phyloP scores from a whole-genome alignment of 139 green algal species.

The Picochlorum sp. region DNA sequence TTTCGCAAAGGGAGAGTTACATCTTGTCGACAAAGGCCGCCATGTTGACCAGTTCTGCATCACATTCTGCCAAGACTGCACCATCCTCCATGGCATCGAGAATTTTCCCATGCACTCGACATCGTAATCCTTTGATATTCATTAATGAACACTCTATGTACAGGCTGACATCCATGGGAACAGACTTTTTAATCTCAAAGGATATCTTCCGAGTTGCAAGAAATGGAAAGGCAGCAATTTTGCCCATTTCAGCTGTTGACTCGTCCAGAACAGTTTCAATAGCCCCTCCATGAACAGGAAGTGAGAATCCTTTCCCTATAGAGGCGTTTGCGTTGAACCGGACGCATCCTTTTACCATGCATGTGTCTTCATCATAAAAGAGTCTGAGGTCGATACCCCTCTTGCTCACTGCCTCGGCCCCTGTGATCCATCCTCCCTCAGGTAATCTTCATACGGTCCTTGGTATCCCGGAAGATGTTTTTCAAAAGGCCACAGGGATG shows the following conservation, averaged over 20 bases:
- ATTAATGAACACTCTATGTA: conserved; percentile 8
- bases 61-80: conserved; percentile 21
- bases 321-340: conserved; percentile 23
- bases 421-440: conserved; percentile 28
- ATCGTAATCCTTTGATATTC: conserved; percentile 17
- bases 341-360: conserved; percentile 19
- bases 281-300: conserved; percentile 29
- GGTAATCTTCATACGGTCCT: conserved; percentile 14
- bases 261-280: conserved; percentile 38
- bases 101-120: conserved; percentile 20
- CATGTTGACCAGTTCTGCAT: conserved; percentile 27
- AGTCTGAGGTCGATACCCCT: conserved; percentile 33
- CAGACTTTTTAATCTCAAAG: conserved; percentile 27
- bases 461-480: conserved; percentile 28
- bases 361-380: conserved; percentile 29
- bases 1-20: not conserved
- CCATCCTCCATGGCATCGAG: not conserved
- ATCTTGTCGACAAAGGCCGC: not conserved
- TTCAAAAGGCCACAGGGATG: conserved; percentile 32
- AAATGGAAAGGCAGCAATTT: conserved; percentile 26
- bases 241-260: conserved; percentile 35
- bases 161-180: conserved; percentile 28
- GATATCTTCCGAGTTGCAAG: conserved; percentile 23
- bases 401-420: conserved; percentile 10
- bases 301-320: conserved; percentile 29